Base-by-base conservation (phyloP, 2,329 filamentous ascomycete species). In the Plectosphaerella cucumerina region DNA sequence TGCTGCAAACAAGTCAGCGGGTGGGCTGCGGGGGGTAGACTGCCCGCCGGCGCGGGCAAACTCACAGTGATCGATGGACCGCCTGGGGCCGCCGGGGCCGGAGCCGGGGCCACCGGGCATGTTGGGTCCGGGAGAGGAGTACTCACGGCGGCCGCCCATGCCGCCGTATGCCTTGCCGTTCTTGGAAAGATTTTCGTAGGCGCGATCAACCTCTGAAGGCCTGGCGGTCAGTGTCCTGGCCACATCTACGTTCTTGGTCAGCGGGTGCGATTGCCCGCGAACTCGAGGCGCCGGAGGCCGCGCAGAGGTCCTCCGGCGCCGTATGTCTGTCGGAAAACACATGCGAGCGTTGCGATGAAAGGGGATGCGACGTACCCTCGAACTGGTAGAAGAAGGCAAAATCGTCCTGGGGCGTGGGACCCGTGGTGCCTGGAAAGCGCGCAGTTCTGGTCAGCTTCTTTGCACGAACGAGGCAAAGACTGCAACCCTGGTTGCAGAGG, bases 161-260 rank as follows among this genome's bases (percentile, higher is more conserved):
- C 80, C 84, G 12, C 26, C 26, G 72, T 93, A 94, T 74, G 92
- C 86, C 78, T 97, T 97, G 64, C 92, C 92, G 69, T 92, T 96
- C 81, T 97, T 97, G 65, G 93, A 82, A 54, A 99, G 82, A 70
- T 97, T 97, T 65, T 97, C 94, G 64, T 93, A 85, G 60, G 93
- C 93, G 67, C 93, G 87, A 59, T 97, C 94, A 62, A 99, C 91
- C 82, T 99, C 94, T 96, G 65, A 47, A 59, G 57, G 50, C 55
- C 55, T 55, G 45, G 53, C 55, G 53, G 55, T 56, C 49, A 56
- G 55, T 51, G 53, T 56, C 51, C 55, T 53, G 41, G 53, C 53
- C 41, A 55, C 55, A 34, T 56, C 53, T 56, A 51, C 3, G 39
- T 17, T 26, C 26, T 53, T n/a, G 22, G 50, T 58, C 46, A 55